A percentile compares a stretch with the other conserved stretches of the same genome.
Conservation (phyloP, 208 protist genomes). For the Crithidia sp. region DNA sequence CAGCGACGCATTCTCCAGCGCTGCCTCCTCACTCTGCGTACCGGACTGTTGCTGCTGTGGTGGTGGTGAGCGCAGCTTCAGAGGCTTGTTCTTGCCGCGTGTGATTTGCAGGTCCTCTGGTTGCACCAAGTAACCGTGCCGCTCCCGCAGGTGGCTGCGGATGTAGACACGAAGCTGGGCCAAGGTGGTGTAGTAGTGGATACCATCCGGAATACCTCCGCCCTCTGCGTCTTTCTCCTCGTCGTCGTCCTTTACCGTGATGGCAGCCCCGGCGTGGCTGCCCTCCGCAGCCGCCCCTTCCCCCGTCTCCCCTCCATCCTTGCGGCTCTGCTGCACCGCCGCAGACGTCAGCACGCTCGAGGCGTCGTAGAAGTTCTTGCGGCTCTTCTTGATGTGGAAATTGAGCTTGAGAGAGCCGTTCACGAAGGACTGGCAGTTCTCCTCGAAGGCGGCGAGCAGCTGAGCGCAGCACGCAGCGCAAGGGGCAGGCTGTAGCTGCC, state of each 20-base stretch:
- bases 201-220: constrained; percentile 22
- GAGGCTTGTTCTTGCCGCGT: constrained; percentile 61
- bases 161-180: constrained; percentile 57
- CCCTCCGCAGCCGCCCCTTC: not conserved
- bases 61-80: constrained; percentile 29
- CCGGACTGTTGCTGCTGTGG: not conserved
- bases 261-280: constrained; percentile 3
- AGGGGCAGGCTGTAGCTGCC: constrained; percentile 41
- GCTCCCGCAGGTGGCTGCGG: constrained; percentile 45
- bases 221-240: not conserved
- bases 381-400: constrained; percentile 77
- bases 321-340: constrained; percentile 24
- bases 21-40: not conserved
- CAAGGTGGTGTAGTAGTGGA: constrained; percentile 74
- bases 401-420: constrained; percentile 63
- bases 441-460: constrained; percentile 46
- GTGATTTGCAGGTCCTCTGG: constrained; percentile 52
- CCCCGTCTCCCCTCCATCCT: not conserved
- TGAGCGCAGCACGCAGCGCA: constrained; percentile 47
- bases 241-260: constrained; percentile 1
- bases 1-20: constrained; percentile 56
- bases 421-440: constrained; percentile 51
- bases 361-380: constrained; percentile 78
- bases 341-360: constrained; percentile 45
- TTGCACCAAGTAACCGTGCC: constrained; percentile 61